phyloP scores from a whole-genome alignment of 495 filamentous ascomycete genomes.

The Cercophora samala region DNA sequence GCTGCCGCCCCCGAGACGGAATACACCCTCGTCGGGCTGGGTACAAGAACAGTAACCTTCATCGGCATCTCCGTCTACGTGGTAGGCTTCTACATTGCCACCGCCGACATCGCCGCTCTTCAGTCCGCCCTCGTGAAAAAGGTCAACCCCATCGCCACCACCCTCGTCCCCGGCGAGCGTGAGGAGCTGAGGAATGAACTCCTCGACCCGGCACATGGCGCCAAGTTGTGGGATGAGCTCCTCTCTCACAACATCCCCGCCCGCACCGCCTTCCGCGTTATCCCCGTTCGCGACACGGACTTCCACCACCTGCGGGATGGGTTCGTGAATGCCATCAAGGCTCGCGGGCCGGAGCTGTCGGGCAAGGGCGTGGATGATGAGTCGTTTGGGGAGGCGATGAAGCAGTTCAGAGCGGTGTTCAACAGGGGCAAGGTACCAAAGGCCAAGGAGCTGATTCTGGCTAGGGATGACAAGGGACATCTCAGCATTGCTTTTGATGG shows the following conservation, averaged over 20 bases:
- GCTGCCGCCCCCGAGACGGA: constrained; percentile 43
- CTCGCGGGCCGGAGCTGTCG: constrained; percentile 49
- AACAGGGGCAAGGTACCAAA: constrained; percentile 72
- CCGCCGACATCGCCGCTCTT: constrained; percentile 62
- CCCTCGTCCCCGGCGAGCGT: constrained; percentile 76
- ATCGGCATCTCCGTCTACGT: constrained; percentile 92
- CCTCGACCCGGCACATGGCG: constrained; percentile 64
- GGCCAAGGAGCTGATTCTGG: constrained; percentile 67
- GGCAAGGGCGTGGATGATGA: constrained; percentile 59
- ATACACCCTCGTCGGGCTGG: constrained; percentile 83
- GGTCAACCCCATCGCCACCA: constrained; percentile 66
- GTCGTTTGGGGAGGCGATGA: constrained; percentile 65
- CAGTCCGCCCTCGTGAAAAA: constrained; percentile 47
- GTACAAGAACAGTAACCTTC: constrained; percentile 85
- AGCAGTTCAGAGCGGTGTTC: constrained; percentile 73
- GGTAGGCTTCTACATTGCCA: constrained; percentile 84
- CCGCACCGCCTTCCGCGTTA: constrained; percentile 70
- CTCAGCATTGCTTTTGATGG: constrained; percentile 68
- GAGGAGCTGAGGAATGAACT: constrained; percentile 63
- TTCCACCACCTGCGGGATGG: constrained; percentile 89
- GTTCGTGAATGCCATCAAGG: constrained; percentile 79
- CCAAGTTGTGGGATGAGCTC: constrained; percentile 68
- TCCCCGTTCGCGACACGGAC: constrained; percentile 84
- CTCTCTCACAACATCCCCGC: constrained; percentile 58
- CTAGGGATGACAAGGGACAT: constrained; percentile 61